Percentiles rank a stretch among this genome's conserved stretches.
Conservation (phyloP, 1,284 basidiomycete species). For the Ganoderma resinaceum region DNA sequence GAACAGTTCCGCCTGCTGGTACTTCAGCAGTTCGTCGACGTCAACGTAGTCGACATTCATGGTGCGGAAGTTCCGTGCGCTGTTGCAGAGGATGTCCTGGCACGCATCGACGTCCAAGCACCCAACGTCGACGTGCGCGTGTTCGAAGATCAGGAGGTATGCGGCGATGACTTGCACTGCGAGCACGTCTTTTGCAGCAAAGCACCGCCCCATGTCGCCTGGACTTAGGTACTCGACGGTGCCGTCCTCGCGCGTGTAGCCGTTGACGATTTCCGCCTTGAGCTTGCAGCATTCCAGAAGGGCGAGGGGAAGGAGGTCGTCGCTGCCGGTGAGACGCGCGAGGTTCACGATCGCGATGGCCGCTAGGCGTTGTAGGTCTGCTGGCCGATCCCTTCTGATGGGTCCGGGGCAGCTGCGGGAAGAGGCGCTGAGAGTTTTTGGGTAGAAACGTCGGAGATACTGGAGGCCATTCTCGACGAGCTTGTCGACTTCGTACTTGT, state of each 20-base stretch:
- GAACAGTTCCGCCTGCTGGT: not conserved
- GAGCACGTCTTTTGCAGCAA: not conserved
- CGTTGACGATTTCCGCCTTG: not conserved
- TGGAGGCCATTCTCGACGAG: constrained; percentile 1
- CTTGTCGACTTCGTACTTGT: constrained; percentile 14
- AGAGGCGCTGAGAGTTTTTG: not conserved
- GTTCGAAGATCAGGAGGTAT: not conserved
- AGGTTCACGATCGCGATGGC: constrained; percentile 7
- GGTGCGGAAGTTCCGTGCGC: not conserved
- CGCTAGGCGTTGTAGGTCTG: not conserved
- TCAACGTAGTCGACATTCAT: not conserved
- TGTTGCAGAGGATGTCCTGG: not conserved
- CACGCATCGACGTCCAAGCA: not conserved
- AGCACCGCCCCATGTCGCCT: not conserved
- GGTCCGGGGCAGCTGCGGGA: not conserved
- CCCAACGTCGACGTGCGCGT: not conserved
- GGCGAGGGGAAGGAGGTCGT: constrained; percentile 9
- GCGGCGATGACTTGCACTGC: not conserved
- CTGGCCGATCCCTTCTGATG: not conserved
- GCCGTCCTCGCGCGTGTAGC: not conserved
- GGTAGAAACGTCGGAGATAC: constrained; percentile 6
- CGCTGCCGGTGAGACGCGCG: constrained; percentile 7
- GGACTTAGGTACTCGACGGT: not conserved
- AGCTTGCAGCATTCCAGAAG: constrained; percentile 9
- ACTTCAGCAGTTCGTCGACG: not conserved